Conservation (phyloP, 768 basidiomycete species). For the Agaricus blazei region DNA sequence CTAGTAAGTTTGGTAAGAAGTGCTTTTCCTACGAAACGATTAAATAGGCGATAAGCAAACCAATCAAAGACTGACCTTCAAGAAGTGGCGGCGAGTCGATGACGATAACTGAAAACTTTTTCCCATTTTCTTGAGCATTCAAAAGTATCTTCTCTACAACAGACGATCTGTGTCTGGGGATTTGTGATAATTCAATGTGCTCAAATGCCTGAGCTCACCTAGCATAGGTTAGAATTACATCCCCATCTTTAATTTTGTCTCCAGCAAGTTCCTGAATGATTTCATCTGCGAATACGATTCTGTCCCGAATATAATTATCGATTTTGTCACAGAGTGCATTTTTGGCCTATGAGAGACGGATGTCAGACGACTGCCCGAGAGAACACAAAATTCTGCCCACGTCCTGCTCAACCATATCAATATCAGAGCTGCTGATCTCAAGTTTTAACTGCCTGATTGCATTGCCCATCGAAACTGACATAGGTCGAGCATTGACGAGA, state of each 20-base stretch:
- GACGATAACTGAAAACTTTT: constrained; percentile 83
- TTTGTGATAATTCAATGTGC: background rate
- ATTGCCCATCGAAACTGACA: constrained; percentile 93
- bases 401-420: constrained; percentile 93
- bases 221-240: constrained; percentile 90
- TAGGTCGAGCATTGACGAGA: constrained; percentile 80
- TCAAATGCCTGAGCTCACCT: constrained; percentile 42
- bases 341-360: constrained; percentile 62
- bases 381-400: constrained; percentile 33
- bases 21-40: constrained; percentile 58
- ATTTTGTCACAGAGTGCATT: constrained; percentile 78
- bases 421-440: constrained; percentile 88
- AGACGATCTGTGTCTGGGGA: constrained; percentile 61
- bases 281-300: constrained; percentile 89
- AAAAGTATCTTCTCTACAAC: constrained; percentile 89
- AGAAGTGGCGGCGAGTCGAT: constrained; percentile 93
- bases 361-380: constrained; percentile 5
- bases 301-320: constrained; percentile 89
- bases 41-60: constrained; percentile 3
- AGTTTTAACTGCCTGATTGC: constrained; percentile 92
- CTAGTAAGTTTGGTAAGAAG: constrained; percentile 66
- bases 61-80: constrained; percentile 53
- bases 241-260: constrained; percentile 92
- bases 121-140: constrained; percentile 67
- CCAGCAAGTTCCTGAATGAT: constrained; percentile 87